Evolutionary conservation across 176 grass and related monocot genomes (phyloP).

Genomic region (Raddia guianensis): DNA sequence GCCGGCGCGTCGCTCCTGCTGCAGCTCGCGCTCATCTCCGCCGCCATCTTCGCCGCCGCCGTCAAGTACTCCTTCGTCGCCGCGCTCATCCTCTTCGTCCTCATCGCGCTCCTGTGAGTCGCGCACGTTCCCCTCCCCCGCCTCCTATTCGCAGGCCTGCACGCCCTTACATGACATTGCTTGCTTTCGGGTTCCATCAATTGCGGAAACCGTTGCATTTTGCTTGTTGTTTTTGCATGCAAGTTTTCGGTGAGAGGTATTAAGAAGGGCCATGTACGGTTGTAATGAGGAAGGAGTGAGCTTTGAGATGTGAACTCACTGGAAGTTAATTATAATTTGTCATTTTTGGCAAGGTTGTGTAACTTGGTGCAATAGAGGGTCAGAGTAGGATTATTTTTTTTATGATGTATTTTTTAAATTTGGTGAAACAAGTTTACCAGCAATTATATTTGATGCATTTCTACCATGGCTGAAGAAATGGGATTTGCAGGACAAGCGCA

Average conservation of each 20-base stretch:
- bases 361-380: not conserved
- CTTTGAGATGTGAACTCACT: not conserved
- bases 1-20: conserved; percentile 47
- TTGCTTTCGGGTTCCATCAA: not conserved
- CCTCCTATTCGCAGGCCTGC: not conserved
- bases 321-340: not conserved
- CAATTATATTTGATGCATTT: not conserved
- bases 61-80: conserved; percentile 60
- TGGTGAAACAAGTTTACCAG: not conserved
- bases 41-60: conserved; percentile 48
- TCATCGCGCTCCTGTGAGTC: conserved; percentile 52
- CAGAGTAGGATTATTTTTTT: not conserved
- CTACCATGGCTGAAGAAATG: not conserved
- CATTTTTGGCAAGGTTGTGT: not conserved
- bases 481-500: not conserved
- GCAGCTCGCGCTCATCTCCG: conserved; percentile 51
- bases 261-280: not conserved
- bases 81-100: conserved; percentile 53
- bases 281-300: not conserved
- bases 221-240: not conserved
- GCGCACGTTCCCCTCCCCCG: too few relatives aligned
- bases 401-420: not conserved
- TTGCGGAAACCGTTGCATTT: not conserved
- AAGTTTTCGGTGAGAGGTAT: not conserved
- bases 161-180: not conserved